A percentile compares a stretch with the other conserved stretches of the same genome.
Conservation (phyloP, 352 stramenopile genomes). For the Pythium rhizo-oryzae region DNA sequence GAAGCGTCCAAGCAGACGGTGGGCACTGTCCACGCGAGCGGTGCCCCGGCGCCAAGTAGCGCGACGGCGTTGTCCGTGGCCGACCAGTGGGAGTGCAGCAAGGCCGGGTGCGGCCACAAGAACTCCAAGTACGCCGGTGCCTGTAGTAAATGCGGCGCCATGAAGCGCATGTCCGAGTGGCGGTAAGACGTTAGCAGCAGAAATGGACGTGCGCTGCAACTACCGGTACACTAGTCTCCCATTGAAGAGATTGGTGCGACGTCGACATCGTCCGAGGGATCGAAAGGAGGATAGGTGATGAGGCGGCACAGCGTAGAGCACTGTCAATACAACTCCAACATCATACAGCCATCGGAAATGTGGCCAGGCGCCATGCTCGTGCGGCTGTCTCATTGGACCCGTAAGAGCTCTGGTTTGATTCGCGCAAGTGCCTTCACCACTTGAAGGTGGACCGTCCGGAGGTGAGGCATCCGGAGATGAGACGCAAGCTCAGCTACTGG, state of each 20-base stretch:
- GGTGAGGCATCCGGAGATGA: too few species aligned
- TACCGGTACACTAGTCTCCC: too few species aligned
- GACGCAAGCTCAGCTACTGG: not conserved
- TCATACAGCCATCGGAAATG: too few species aligned
- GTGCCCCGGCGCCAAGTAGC: constrained; percentile 33
- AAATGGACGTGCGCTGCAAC: too few species aligned
- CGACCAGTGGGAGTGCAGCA: constrained; percentile 75
- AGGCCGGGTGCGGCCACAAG: constrained; percentile 62
- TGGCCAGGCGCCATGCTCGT: too few species aligned
- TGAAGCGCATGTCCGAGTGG: constrained; percentile 82
- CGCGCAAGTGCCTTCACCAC: not conserved
- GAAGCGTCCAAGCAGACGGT: constrained; percentile 58
- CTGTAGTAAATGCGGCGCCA: constrained; percentile 77
- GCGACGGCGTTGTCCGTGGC: constrained; percentile 29
- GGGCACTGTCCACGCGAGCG: constrained; percentile 63
- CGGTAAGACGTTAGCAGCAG: constrained; percentile 36
- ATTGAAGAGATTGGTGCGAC: too few species aligned
- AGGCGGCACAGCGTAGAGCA: too few species aligned
- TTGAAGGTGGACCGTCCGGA: too few species aligned
- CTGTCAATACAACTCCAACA: too few species aligned
- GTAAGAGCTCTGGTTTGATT: not conserved
- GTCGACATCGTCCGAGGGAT: too few species aligned
- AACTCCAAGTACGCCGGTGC: constrained; percentile 64
- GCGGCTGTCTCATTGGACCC: not conserved
- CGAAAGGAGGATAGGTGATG: too few species aligned